Percentiles rank a stretch among this genome's conserved stretches.
Evolutionary conservation across 176 grass and related monocot genomes (phyloP).

Genomic region (Cocos nucifera): DNA sequence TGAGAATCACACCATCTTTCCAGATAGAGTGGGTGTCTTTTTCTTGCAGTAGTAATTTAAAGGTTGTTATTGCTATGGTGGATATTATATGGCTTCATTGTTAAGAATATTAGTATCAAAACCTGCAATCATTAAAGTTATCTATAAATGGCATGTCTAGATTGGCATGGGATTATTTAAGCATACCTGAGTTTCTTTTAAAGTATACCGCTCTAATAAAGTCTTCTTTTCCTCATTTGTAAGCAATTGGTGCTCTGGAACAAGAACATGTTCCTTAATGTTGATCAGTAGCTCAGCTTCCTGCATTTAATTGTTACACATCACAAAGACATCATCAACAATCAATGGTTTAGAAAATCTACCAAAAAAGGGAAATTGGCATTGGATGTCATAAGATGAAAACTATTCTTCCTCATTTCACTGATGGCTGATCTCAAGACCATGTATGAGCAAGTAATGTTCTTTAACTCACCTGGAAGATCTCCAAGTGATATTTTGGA

Average conservation of each 20-base stretch:
- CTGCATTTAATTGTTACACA: constrained; percentile 22
- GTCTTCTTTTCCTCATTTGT: constrained; percentile 81
- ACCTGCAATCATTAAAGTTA: too few relatives aligned
- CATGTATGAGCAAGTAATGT: not conserved
- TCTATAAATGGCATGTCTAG: too few relatives aligned
- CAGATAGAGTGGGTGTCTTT: too few relatives aligned
- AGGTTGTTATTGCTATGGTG: too few relatives aligned
- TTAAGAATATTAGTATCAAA: too few relatives aligned
- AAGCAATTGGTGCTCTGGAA: constrained; percentile 80
- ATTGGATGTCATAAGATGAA: not conserved
- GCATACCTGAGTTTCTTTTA: constrained; percentile 89
- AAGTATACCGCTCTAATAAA: constrained; percentile 69
- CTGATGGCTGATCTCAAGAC: too few relatives aligned
- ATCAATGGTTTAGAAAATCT: not conserved
- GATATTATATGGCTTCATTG: too few relatives aligned
- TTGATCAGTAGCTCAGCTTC: constrained; percentile 83
- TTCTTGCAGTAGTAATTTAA: too few relatives aligned
- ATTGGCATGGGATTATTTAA: too few relatives aligned
- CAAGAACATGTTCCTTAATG: constrained; percentile 85
- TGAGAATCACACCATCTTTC: too few relatives aligned
- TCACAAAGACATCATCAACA: not conserved
- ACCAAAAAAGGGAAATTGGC: not conserved
- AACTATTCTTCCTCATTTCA: not conserved
- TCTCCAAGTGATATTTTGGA: constrained; percentile 68
- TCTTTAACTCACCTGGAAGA: constrained; percentile 59